Evolutionary conservation across 768 basidiomycete genomes (phyloP).

Genomic region (Pleurotus sapidus): DNA sequence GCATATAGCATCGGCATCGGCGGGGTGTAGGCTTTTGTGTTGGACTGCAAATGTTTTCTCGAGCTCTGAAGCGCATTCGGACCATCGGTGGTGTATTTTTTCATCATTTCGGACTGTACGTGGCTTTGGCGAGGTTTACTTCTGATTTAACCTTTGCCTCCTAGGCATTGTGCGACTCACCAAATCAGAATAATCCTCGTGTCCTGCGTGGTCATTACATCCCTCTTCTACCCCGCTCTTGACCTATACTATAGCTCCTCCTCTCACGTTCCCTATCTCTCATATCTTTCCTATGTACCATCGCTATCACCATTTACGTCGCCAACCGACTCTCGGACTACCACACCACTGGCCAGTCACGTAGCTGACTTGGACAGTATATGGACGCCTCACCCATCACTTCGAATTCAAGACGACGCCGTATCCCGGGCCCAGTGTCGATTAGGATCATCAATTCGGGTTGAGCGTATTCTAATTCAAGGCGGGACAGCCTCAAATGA

Average conservation of each 20-base stretch:
- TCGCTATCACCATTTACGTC: constrained; percentile 38
- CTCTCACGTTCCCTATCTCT: constrained; percentile 62
- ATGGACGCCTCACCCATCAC: constrained; percentile 63
- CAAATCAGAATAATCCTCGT: constrained; percentile 88
- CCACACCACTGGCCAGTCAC: neutral
- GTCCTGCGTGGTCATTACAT: constrained; percentile 84
- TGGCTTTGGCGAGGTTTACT: constrained; percentile 16
- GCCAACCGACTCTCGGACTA: constrained; percentile 30
- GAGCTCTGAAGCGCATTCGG: constrained; percentile 35
- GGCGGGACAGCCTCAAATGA: constrained; percentile 32
- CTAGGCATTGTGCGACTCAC: constrained; percentile 85
- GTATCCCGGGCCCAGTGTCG: constrained; percentile 71
- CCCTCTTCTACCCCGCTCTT: constrained; percentile 88
- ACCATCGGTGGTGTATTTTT: constrained; percentile 50
- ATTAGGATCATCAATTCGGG: constrained; percentile 63
- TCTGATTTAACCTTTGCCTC: constrained; percentile 7
- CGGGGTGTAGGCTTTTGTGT: neutral
- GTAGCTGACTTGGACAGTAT: constrained; percentile 58
- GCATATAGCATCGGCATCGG: too few species aligned
- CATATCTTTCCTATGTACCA: constrained; percentile 31
- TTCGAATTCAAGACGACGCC: constrained; percentile 69
- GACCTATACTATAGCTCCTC: constrained; percentile 57
- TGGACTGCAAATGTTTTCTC: neutral
- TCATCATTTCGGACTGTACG: constrained; percentile 79
- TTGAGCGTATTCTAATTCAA: constrained; percentile 75